phyloP scores from a whole-genome alignment of 1,139 yeast genomes.

The Debaryomyces subglobosus region DNA sequence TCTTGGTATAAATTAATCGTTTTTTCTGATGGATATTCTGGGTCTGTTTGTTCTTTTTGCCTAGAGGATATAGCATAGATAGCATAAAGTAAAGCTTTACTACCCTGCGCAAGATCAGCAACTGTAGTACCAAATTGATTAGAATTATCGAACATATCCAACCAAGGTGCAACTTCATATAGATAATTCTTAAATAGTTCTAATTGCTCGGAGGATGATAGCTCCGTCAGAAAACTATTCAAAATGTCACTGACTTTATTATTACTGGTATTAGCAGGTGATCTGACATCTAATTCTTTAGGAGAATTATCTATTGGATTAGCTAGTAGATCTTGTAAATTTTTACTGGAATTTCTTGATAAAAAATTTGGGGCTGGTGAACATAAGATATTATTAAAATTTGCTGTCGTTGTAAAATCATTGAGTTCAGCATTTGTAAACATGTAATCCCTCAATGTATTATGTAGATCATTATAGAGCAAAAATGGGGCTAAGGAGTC shows the following conservation, averaged over 20 bases:
- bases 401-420: slow-evolving; percentile 12
- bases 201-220: slow-evolving; percentile 19
- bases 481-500: slow-evolving; percentile 19
- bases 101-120: slow-evolving; percentile 24
- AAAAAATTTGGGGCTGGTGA: slow-evolving; percentile 11
- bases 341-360: slow-evolving; percentile 15
- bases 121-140: slow-evolving; percentile 30
- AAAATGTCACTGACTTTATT: neutral
- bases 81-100: slow-evolving; percentile 25
- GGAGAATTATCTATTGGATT: neutral
- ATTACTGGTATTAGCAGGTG: neutral
- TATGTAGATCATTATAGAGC: slow-evolving; percentile 20
- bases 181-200: slow-evolving; percentile 26
- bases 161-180: slow-evolving; percentile 37
- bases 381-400: slow-evolving; percentile 17
- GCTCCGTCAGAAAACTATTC: neutral
- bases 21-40: slow-evolving; percentile 16
- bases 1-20: slow-evolving; percentile 28
- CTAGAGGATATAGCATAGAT: slow-evolving; percentile 33
- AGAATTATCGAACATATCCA: slow-evolving; percentile 35
- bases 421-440: slow-evolving; percentile 27
- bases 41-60: slow-evolving; percentile 27
- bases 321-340: slow-evolving; percentile 16
- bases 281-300: neutral
- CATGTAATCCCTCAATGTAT: slow-evolving; percentile 33